These are phyloP conservation scores for Metschnikowia cerradonensis DNA, from an alignment of 805 yeast genomes.

Conservation along the genomic window DNA sequence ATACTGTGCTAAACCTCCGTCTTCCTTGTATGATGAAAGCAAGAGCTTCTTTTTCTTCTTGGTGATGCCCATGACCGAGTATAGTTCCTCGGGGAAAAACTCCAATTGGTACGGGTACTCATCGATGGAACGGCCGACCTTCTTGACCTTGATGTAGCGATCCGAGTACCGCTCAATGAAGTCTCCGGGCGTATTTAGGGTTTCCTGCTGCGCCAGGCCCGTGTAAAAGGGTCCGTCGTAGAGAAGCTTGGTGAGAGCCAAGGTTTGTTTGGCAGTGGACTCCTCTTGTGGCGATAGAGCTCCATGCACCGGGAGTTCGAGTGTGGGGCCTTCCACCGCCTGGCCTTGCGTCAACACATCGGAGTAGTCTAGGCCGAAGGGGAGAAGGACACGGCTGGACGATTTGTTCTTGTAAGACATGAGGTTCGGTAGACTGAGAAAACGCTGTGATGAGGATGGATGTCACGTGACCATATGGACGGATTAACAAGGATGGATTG, in stretches of 20 bases:
- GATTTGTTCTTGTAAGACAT: constrained; percentile 58
- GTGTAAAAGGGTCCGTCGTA: constrained; percentile 66
- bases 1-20: constrained; percentile 37
- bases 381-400: constrained; percentile 46
- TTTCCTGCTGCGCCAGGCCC: constrained; percentile 42
- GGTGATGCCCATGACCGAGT: constrained; percentile 62
- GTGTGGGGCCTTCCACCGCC: constrained; percentile 40
- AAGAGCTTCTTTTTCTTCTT: constrained; percentile 51
- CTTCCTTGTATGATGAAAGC: constrained; percentile 35
- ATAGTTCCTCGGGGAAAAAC: constrained; percentile 76
- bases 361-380: constrained; percentile 69
- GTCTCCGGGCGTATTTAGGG: constrained; percentile 39
- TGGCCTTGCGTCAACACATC: constrained; percentile 45
- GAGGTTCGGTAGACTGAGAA: neutral
- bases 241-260: constrained; percentile 50
- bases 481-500: no score
- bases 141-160: constrained; percentile 64
- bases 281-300: constrained; percentile 49
- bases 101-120: constrained; percentile 72
- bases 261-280: constrained; percentile 49
- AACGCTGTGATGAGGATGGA: neutral
- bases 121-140: constrained; percentile 65
- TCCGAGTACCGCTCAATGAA: constrained; percentile 83
- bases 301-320: constrained; percentile 63
- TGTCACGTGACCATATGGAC: neutral